phyloP scores from a whole-genome alignment of 768 basidiomycete genomes.

The Lactarius evosmus region DNA sequence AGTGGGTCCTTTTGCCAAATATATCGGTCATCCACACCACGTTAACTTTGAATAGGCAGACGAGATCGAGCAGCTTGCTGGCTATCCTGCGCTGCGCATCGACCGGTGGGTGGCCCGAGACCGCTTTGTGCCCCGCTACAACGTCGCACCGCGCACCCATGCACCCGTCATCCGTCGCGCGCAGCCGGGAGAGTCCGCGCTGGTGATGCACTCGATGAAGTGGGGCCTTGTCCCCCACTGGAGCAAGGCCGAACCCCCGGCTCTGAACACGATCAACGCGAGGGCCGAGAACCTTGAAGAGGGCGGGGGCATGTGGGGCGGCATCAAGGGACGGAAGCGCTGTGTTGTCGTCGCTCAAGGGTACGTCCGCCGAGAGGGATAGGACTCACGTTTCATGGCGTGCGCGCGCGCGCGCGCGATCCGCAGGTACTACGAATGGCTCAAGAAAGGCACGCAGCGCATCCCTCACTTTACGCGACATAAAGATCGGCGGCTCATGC shows the following conservation, averaged over 20 bases:
- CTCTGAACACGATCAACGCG: constrained; percentile 86
- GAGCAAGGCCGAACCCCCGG: constrained; percentile 70
- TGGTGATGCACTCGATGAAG: constrained; percentile 77
- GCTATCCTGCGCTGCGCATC: constrained; percentile 41
- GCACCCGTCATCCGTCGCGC: constrained; percentile 66
- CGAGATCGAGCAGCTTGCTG: constrained; percentile 41
- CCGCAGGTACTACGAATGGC: constrained; percentile 90
- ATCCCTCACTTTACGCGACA: constrained; percentile 79
- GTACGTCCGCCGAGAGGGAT: too few species aligned
- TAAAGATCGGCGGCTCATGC: constrained; percentile 60
- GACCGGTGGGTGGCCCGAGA: constrained; percentile 61
- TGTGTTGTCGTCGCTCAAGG: constrained; percentile 85
- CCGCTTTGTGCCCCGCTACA: constrained; percentile 62
- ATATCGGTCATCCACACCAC: constrained; percentile 7
- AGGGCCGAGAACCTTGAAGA: constrained; percentile 76
- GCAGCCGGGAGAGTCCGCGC: constrained; percentile 27
- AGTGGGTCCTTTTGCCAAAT: constrained; percentile 35
- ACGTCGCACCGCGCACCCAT: constrained; percentile 78
- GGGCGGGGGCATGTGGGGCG: constrained; percentile 81
- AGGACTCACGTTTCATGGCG: too few species aligned
- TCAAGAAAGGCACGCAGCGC: constrained; percentile 75
- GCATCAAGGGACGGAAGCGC: constrained; percentile 74
- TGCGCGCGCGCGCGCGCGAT: too few species aligned
- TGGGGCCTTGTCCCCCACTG: constrained; percentile 91
- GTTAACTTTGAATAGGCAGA: constrained; percentile 12